These are phyloP conservation scores for Actinomortierella ambigua DNA, from an alignment of 371 early-diverging fungal species.

Conservation along the genomic window DNA sequence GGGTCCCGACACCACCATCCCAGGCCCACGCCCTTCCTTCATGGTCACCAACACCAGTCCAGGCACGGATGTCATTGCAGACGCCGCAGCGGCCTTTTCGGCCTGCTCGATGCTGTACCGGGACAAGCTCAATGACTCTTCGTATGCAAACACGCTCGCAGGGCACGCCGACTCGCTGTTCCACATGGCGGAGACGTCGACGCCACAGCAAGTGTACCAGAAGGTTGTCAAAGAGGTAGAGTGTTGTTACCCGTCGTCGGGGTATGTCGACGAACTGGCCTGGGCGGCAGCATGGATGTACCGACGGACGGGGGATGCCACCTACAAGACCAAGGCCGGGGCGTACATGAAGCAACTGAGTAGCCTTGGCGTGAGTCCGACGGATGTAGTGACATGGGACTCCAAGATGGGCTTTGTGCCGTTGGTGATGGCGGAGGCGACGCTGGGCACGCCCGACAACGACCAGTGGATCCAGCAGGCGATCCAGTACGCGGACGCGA, in stretches of 20 bases:
- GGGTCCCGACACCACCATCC: slow-evolving; percentile 53
- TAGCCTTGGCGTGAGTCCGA: slow-evolving; percentile 1
- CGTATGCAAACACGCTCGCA: slow-evolving; percentile 50
- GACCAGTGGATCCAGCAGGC: slow-evolving; percentile 32
- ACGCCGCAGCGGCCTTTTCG: slow-evolving; percentile 68
- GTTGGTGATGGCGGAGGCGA: slow-evolving; percentile 57
- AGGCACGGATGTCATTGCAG: slow-evolving; percentile 66
- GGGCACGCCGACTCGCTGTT: slow-evolving; percentile 53
- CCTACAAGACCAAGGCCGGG: slow-evolving; percentile 55
- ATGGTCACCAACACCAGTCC: slow-evolving; percentile 51
- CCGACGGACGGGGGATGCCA: slow-evolving; percentile 52
- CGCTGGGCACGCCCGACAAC: slow-evolving; percentile 14
- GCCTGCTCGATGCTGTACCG: slow-evolving; percentile 60
- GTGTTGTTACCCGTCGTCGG: slow-evolving; percentile 53
- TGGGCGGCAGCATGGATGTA: slow-evolving; percentile 71
- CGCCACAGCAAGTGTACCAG: slow-evolving; percentile 60
- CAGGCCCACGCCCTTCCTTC: slow-evolving; percentile 60
- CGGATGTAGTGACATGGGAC: slow-evolving; percentile 28
- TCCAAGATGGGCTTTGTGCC: slow-evolving; percentile 57
- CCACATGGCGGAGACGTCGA: slow-evolving; percentile 44
- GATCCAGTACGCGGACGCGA: slow-evolving; percentile 44
- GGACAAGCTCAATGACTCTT: slow-evolving; percentile 53
- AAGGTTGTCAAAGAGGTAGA: slow-evolving; percentile 48
- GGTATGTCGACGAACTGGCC: slow-evolving; percentile 58
- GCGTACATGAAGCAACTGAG: slow-evolving; percentile 52